Base-by-base conservation (phyloP, 1,284 basidiomycete species). In the Pyrrhoderma lamaoense region DNA sequence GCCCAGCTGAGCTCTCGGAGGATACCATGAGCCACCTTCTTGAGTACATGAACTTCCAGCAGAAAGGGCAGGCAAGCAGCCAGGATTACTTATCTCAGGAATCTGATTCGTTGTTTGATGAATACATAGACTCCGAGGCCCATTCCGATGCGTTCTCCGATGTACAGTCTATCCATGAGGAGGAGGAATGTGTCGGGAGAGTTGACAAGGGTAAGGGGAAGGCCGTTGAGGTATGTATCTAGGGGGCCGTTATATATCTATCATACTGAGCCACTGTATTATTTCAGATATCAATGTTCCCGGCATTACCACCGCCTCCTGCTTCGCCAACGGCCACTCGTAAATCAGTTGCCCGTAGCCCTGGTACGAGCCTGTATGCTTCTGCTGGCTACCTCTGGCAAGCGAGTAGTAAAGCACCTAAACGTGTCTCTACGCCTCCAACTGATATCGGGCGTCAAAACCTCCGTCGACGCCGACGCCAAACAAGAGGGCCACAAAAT, bases 1-100 rank as follows among this genome's bases (percentile, higher is more conserved):
- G 84, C 57, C 82, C 84, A 16, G 25, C 19, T 21, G 47, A 44
- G 21, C 22, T 25, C 22, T 47, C 46, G 11, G 51, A 52, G 19
- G 46, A 47, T 21, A 38, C 39, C 5, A n/a, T 22, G 38, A 5
- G n/a, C 7, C 5, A n/a, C 8, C 5, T 22, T 8, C 38, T 18
- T 16, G 14, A 2, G 40, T 44, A 27, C 25, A 42, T 18, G 34
- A n/a, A n/a, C n/a, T n/a, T n/a, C n/a, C n/a, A n/a, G n/a, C n/a
- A n/a, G n/a, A n/a, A n/a, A n/a, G 37, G 40, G 40, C 21, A n/a
- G 40, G 40, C 2, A 16, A 42, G 21, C 19, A 21, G 11, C 40
- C 21, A 22, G 21, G n/a, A 14, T 8, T 44, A 4, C 21, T 14
- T 31, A n/a, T 31, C 27, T 11, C 27, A 35, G 8, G 46, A 47